Conservation (phyloP, 345 rosid genomes). For the Melaleuca alternifolia region DNA sequence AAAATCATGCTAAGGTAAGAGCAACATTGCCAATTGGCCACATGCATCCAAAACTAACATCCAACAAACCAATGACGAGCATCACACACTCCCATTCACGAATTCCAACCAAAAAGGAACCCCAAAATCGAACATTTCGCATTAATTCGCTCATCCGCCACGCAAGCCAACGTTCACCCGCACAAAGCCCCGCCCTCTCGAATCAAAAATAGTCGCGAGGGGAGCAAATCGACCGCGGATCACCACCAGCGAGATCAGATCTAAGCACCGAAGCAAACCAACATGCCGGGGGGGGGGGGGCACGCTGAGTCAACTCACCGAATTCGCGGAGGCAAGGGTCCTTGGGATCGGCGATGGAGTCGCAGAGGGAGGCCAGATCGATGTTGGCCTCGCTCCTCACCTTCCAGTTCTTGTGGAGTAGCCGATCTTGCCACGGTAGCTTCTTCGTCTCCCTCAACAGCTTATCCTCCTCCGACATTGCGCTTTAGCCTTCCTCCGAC, state of each 20-base stretch:
- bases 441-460: constrained; percentile 92
- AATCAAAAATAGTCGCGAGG: background rate
- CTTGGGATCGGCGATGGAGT: constrained; percentile 92
- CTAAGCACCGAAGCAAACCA: constrained; percentile 3
- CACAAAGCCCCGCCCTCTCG: background rate
- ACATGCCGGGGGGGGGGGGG: background rate
- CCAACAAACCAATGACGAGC: background rate
- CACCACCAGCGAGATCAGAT: no score
- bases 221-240: background rate
- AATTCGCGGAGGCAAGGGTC: constrained; percentile 89
- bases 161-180: background rate
- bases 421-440: constrained; percentile 97
- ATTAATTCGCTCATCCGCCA: background rate
- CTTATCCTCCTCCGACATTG: constrained; percentile 96
- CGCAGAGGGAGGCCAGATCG: constrained; percentile 74
- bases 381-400: constrained; percentile 93
- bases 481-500: background rate
- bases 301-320: constrained; percentile 26
- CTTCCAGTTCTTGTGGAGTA: constrained; percentile 95
- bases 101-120: background rate
- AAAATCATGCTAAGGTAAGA: no score
- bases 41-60: background rate
- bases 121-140: background rate
- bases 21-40: background rate
- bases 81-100: background rate